Evolutionary conservation across 179 eudicot genomes (phyloP), one percentile per base, ranked within the genome.

Genomic region (Actinidia arguta): DNA sequence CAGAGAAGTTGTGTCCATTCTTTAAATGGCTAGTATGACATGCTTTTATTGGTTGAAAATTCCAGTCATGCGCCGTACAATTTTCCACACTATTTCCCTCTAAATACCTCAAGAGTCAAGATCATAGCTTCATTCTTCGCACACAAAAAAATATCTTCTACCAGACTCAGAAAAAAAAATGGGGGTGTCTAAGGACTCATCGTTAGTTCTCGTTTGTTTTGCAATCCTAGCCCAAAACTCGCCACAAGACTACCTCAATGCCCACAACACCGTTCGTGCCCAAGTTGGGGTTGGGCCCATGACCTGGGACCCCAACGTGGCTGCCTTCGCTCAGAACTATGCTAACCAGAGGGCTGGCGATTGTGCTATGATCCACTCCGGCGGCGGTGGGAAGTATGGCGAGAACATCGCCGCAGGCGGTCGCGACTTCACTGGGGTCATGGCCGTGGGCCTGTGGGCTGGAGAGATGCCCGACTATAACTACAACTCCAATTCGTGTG

Each of bases 391-490:
- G 2, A 89, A 83, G 1, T 89, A 89, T 22, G 95, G 97, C 0
- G 91, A 93, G 81, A 92, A 92, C 80, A 24, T 90, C 0, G 92
- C 92, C 5, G 1, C 1, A 56, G 89, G 88, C 4, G 24, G 83
- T 2, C 88, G 88, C 0, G 80, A 59, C 42, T 78, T 88, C 46
- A 83, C 87, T 0, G 91, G 85, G 2, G 17, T n/a, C 0, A 81
- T 39, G 0, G 96, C 92, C 0, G 93, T 93, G 2, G 18, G 47
- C 27, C 2, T 88, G 63, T 93, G 92, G 90, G 88, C 85, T 0
- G 64, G 10, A 8, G 86, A 90, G 82, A 83, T 78, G 82, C 24
- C 58, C 27, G 20, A 78, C 73, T 90, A 88, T 16, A 58, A 88
- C 67, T 80, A 86, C 36, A 18, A 18, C 4, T 79, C 88, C 0